Conservation (phyloP, 2,329 filamentous ascomycete genomes). For the Nothomitra cinnamomea region DNA sequence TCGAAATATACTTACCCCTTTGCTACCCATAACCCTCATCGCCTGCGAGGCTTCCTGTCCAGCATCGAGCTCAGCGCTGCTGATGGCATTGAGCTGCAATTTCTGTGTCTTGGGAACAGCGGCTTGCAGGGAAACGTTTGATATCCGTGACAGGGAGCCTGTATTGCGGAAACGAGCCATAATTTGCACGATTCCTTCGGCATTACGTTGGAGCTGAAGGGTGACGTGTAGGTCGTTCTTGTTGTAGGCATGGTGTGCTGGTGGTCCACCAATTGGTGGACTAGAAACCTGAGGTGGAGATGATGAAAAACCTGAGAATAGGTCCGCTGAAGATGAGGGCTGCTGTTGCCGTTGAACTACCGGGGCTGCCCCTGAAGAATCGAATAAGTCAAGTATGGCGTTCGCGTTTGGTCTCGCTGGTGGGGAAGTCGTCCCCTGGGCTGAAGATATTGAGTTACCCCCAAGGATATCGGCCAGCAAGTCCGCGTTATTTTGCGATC, state of each 20-base stretch:
- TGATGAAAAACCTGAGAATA: constrained; percentile 27
- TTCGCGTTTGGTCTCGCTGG: constrained; percentile 22
- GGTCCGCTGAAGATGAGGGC: constrained; percentile 28
- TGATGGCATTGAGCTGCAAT: constrained; percentile 80
- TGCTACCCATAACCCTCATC: constrained; percentile 74
- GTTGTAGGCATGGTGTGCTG: constrained; percentile 59
- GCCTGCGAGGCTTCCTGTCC: constrained; percentile 75
- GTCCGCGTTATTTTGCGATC: constrained; percentile 60
- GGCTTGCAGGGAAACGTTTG: constrained; percentile 71
- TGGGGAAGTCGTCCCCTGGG: constrained; percentile 21
- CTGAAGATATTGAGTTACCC: constrained; percentile 34
- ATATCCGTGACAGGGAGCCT: constrained; percentile 46
- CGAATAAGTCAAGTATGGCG: constrained; percentile 85
- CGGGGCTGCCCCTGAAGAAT: constrained; percentile 27
- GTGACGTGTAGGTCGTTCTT: constrained; percentile 71
- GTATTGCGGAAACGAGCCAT: constrained; percentile 70
- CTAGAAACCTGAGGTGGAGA: constrained; percentile 28
- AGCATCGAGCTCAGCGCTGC: constrained; percentile 55
- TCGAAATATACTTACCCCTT: constrained; percentile 54
- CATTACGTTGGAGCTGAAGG: constrained; percentile 69
- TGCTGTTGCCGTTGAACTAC: constrained; percentile 30
- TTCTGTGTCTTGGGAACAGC: constrained; percentile 95
- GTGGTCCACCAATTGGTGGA: constrained; percentile 24
- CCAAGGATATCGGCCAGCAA: constrained; percentile 84
- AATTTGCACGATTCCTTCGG: constrained; percentile 64